phyloP scores from a whole-genome alignment of 2,329 filamentous ascomycete genomes.

The Talaromyces sp. region DNA sequence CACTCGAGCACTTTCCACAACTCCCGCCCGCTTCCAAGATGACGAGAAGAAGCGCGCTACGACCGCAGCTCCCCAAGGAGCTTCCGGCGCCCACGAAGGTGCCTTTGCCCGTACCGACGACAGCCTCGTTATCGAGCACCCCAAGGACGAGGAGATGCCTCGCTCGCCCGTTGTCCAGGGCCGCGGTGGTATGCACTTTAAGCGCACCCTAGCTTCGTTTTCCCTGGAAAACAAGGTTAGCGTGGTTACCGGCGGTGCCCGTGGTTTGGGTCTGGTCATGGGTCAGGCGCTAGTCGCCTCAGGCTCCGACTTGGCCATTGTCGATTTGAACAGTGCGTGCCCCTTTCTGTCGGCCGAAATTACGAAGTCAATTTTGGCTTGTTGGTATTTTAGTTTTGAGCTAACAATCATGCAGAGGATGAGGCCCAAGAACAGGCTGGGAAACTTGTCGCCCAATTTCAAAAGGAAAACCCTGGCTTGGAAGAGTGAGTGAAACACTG shows the following conservation, averaged over 20 bases:
- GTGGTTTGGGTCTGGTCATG: slow-evolving; percentile 88
- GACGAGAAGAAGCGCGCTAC: slow-evolving; percentile 27
- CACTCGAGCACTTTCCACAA: slow-evolving; percentile 31
- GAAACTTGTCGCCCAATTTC: slow-evolving; percentile 71
- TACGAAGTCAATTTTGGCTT: neutral
- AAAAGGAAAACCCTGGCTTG: slow-evolving; percentile 72
- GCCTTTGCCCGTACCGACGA: slow-evolving; percentile 77
- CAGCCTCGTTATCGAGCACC: slow-evolving; percentile 73
- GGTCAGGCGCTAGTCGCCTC: slow-evolving; percentile 85
- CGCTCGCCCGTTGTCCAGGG: slow-evolving; percentile 68
- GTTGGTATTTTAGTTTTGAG: neutral
- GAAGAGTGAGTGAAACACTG: slow-evolving; percentile 51
- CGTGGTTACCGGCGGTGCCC: slow-evolving; percentile 84
- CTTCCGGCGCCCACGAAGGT: slow-evolving; percentile 53
- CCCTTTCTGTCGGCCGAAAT: slow-evolving; percentile 7
- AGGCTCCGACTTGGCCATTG: slow-evolving; percentile 83
- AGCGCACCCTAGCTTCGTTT: slow-evolving; percentile 80
- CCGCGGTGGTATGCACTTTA: slow-evolving; percentile 74
- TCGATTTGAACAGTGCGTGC: slow-evolving; percentile 80
- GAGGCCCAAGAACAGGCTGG: slow-evolving; percentile 76
- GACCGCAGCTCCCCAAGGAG: slow-evolving; percentile 30
- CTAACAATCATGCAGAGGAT: slow-evolving; percentile 57
- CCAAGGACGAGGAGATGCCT: slow-evolving; percentile 69
- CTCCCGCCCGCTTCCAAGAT: slow-evolving; percentile 25
- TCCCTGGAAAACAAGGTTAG: slow-evolving; percentile 80